Conservation (phyloP, 306 rosid species). For the Ochetophila trinervis region DNA sequence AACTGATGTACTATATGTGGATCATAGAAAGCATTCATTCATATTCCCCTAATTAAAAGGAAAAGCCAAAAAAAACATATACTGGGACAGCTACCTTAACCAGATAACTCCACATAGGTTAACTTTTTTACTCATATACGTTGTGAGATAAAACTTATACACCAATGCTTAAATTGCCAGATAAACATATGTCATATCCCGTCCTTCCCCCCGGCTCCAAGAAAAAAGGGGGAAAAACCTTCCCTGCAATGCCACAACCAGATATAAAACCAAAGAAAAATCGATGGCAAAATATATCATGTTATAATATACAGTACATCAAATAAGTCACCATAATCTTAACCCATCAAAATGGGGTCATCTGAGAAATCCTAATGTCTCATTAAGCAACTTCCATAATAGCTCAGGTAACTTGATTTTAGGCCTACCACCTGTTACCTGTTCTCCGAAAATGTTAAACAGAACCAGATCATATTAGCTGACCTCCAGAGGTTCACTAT, state of each 20-base stretch:
- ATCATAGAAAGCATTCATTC: too few relatives aligned
- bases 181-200: too few relatives aligned
- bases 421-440: not conserved
- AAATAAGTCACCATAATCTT: not conserved
- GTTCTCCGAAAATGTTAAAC: not conserved
- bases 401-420: not conserved
- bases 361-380: not conserved
- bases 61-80: too few relatives aligned
- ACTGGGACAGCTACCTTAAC: too few relatives aligned
- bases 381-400: not conserved
- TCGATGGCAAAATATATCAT: not conserved
- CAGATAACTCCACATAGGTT: too few relatives aligned
- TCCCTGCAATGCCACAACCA: not conserved
- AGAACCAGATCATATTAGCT: not conserved
- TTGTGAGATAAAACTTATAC: too few relatives aligned
- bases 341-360: not conserved
- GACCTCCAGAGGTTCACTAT: not conserved
- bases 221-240: not conserved
- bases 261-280: not conserved
- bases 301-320: not conserved
- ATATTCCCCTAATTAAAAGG: too few relatives aligned
- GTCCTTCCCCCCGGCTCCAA: too few relatives aligned
- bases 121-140: too few relatives aligned
- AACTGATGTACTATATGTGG: too few relatives aligned
- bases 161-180: too few relatives aligned